Base-by-base conservation (phyloP, 2,329 filamentous ascomycete species). In the Ceratocystis destructans region DNA sequence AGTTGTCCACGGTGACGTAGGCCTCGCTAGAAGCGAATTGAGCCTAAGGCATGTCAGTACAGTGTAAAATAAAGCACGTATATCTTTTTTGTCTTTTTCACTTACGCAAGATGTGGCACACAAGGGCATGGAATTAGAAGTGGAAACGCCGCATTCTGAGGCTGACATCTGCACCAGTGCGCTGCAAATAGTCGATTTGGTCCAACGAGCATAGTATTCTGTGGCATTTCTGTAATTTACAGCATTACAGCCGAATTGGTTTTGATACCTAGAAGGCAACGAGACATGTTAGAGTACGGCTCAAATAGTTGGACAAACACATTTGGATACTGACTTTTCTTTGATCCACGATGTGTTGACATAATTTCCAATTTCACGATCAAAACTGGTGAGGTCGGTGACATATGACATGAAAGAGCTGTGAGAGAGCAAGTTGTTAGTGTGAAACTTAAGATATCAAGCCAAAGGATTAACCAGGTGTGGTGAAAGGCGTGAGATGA, bases 131-230 rank as follows among this genome's bases (percentile, higher is more conserved):
- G 89, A 84, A 53, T 86, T 78, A 37, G 80, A 76, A n/a, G 80
- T 75, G 0, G 86, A 82, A 59, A 95, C 77, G 22, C 78, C 76
- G 76, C 94, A 99, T 31, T 81, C 73, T 10, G 77, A 73, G 71
- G 87, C 85, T 4, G 94, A 97, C 73, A 90, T 92, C 76, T 99
- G 94, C 63, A 99, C 84, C 73, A 99, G 88, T 70, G 89, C 83
- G 79, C 95, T 97, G 81, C 94, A 99, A 70, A 99, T 82, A 69
- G 95, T 87, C 69, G 89, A 94, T 61, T 86, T 94, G 4, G 93
- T 96, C 77, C 93, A 99, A 71, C 94, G 87, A 62, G 94, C 93
- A 76, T 99, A 99, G 72, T 92, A 83, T 72, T 88, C 82, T 70
- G 84, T 87, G 3, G 90, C 87, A 74, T 96, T 89, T 66, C 84